phyloP scores from a whole-genome alignment of 1,284 basidiomycete species.

The Ceratobasidium sp. region DNA sequence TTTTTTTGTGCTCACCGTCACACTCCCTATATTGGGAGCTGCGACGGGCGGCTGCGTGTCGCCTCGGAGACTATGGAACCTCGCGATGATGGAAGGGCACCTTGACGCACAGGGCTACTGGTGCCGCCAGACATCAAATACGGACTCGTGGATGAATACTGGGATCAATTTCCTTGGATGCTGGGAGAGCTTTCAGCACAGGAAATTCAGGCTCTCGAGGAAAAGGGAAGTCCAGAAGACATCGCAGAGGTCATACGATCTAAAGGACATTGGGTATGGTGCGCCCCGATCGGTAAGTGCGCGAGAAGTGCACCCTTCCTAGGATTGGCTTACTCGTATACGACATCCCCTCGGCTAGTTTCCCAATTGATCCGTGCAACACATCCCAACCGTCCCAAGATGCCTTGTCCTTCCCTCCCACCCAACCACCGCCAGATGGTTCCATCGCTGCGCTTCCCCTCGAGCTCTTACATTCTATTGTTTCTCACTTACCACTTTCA shows the following conservation, averaged over 20 bases:
- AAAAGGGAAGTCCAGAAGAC: slow-evolving; percentile 5
- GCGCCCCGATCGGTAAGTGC: slow-evolving; percentile 32
- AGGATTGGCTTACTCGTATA: neutral
- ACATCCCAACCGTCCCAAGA: neutral
- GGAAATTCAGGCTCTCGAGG: neutral
- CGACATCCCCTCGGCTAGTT: neutral
- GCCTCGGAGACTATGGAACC: slow-evolving; percentile 22
- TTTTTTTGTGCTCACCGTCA: slow-evolving; percentile 15
- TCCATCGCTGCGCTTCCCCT: neutral
- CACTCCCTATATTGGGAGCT: slow-evolving; percentile 33
- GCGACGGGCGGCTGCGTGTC: slow-evolving; percentile 28
- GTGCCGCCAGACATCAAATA: slow-evolving; percentile 5
- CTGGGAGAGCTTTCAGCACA: neutral
- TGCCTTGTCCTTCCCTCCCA: neutral
- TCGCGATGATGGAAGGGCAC: slow-evolving; percentile 21
- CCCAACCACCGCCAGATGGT: neutral
- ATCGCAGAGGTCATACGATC: slow-evolving; percentile 17
- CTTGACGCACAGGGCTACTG: neutral
- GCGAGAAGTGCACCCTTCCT: neutral
- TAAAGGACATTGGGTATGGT: slow-evolving; percentile 31
- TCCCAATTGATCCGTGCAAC: neutral
- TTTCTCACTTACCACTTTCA: slow-evolving; percentile 4
- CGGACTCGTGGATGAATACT: slow-evolving; percentile 10
- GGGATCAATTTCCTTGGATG: slow-evolving; percentile 23
- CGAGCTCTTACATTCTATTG: slow-evolving; percentile 16